Evolutionary conservation across 768 basidiomycete genomes (phyloP).

Genomic region (Lactarius trivialis): DNA sequence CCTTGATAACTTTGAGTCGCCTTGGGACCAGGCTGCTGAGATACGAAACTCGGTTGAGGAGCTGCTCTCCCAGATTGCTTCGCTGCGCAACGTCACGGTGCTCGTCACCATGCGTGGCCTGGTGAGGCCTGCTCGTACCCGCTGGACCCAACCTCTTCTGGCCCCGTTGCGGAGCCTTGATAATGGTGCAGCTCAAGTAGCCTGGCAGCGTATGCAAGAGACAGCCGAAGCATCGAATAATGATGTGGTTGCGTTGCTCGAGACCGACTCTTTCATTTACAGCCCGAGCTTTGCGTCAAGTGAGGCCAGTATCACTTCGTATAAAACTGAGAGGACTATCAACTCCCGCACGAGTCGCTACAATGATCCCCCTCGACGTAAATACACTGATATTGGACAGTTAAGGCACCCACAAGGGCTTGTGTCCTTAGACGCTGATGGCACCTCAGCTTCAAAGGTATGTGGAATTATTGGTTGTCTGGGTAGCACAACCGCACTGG

Average conservation of each 20-base stretch:
- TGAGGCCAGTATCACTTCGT: too few relatives aligned
- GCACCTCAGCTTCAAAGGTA: not conserved
- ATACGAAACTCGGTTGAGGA: not conserved
- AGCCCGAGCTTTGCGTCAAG: too few relatives aligned
- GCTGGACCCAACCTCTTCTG: constrained; percentile 2
- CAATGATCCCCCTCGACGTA: too few relatives aligned
- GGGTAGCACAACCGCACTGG: not conserved
- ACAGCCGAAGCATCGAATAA: too few relatives aligned
- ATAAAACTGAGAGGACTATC: too few relatives aligned
- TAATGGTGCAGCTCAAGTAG: not conserved
- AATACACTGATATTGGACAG: too few relatives aligned
- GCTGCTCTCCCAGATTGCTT: not conserved
- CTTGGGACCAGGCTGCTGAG: constrained; percentile 28
- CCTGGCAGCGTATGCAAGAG: not conserved
- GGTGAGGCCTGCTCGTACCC: not conserved
- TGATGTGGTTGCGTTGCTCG: too few relatives aligned
- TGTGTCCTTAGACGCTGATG: not conserved
- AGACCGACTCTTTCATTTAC: too few relatives aligned
- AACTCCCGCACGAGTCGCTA: too few relatives aligned
- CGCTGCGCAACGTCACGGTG: not conserved
- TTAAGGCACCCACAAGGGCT: too few relatives aligned
- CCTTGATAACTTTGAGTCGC: constrained; percentile 40
- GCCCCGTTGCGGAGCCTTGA: not conserved
- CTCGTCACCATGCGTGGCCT: constrained; percentile 10
- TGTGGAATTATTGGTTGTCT: not conserved